Evolutionary conservation across 441 rosid species (phyloP).

Genomic region (Pelargonium fulgidum): DNA sequence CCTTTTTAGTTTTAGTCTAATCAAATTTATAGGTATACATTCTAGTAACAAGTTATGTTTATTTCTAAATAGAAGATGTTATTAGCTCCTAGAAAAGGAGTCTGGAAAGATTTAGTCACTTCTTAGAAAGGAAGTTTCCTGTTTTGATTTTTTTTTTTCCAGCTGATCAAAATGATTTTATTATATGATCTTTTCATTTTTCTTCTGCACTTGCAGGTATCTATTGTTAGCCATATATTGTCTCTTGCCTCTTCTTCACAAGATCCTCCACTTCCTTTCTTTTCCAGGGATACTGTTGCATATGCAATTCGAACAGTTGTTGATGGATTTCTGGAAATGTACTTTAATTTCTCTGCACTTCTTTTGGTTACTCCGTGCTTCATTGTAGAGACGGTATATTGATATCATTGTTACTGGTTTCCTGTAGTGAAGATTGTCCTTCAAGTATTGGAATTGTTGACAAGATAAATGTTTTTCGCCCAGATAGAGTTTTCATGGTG

Average conservation of each 20-base stretch:
- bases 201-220: constrained; percentile 52
- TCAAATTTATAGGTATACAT: neutral
- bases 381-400: constrained; percentile 13
- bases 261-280: constrained; percentile 66
- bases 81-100: constrained; percentile 1
- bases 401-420: constrained; percentile 25
- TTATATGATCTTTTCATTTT: constrained; percentile 7
- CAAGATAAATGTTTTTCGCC: constrained; percentile 83
- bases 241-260: constrained; percentile 65
- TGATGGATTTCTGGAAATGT: constrained; percentile 94
- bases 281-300: constrained; percentile 56
- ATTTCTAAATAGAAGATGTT: neutral
- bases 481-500: constrained; percentile 97
- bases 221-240: constrained; percentile 75
- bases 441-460: constrained; percentile 52
- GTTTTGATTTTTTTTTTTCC: neutral
- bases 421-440: constrained; percentile 49
- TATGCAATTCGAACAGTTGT: constrained; percentile 73
- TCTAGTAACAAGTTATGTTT: neutral
- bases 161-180: neutral
- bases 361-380: constrained; percentile 17
- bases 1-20: neutral
- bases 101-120: neutral
- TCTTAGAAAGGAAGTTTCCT: constrained; percentile 2
- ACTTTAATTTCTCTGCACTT: constrained; percentile 19